Percentiles rank a stretch among this genome's conserved stretches.
phyloP scores from a whole-genome alignment of 148 eudicot genomes.

The Amaranthus palmeri region DNA sequence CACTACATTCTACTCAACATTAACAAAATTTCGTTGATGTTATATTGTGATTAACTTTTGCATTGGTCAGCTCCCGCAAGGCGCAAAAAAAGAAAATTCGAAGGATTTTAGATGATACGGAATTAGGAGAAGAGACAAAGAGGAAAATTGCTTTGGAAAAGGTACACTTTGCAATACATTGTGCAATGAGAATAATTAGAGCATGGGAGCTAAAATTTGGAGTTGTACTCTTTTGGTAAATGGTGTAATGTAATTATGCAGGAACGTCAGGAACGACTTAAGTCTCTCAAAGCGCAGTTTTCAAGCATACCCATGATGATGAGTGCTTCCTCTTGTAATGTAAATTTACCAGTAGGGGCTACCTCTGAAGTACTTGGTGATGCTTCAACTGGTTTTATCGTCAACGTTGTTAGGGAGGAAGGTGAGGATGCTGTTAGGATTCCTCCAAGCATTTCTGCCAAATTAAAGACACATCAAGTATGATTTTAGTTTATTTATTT shows the following conservation, averaged over 20 bases:
- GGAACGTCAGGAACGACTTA: conserved; percentile 97
- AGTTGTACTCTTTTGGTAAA: neutral
- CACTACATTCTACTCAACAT: neutral
- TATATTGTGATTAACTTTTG: neutral
- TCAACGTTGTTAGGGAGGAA: conserved; percentile 86
- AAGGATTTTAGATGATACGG: conserved; percentile 93
- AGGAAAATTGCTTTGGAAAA: conserved; percentile 95
- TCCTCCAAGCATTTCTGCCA: conserved; percentile 84
- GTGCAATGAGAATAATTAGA: neutral
- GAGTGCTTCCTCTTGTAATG: conserved; percentile 35
- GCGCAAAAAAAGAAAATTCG: conserved; percentile 78
- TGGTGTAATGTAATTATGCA: conserved; percentile 22
- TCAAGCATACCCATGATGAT: conserved; percentile 49
- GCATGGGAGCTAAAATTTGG: neutral
- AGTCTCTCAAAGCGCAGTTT: conserved; percentile 70
- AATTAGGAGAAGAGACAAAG: conserved; percentile 96
- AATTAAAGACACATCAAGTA: conserved; percentile 90
- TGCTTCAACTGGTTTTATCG: conserved; percentile 68
- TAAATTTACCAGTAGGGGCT: conserved; percentile 57
- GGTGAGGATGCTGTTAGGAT: conserved; percentile 93
- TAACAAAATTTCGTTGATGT: neutral
- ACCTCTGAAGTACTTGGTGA: conserved; percentile 76
- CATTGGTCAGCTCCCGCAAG: conserved; percentile 41
- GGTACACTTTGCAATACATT: conserved; percentile 38
- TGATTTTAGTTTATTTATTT: neutral